Percentiles rank a stretch among this genome's conserved stretches.
Evolutionary conservation across 1,284 basidiomycete species (phyloP).

Genomic region (Irpex lacteus): DNA sequence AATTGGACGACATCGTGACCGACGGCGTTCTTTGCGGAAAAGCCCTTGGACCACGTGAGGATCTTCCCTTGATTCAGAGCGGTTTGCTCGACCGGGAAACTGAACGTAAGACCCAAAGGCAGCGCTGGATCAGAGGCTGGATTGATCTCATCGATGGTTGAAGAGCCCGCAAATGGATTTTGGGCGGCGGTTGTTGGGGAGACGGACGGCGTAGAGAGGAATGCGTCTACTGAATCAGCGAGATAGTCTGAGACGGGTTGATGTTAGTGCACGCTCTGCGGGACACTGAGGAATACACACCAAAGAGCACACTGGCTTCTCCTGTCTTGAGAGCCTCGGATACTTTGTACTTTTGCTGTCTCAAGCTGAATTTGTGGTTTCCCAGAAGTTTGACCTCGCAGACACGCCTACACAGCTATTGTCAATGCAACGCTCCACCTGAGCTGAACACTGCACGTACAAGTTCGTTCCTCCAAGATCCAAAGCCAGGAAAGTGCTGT

Average conservation of each 20-base stretch:
- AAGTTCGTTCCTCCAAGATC: conserved; percentile 96
- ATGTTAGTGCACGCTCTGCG: conserved; percentile 1
- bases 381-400: conserved; percentile 92
- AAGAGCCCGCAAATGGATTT: conserved; percentile 17
- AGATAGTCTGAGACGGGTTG: conserved; percentile 73
- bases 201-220: conserved; percentile 66
- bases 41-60: conserved; percentile 97
- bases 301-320: conserved; percentile 80
- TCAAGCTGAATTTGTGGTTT: conserved; percentile 82
- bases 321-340: conserved; percentile 89
- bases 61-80: conserved; percentile 89
- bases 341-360: conserved; percentile 93
- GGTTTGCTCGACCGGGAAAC: conserved; percentile 96
- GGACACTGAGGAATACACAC: conserved; percentile 43
- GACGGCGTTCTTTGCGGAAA: conserved; percentile 86
- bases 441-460: conserved; percentile 42
- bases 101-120: conserved; percentile 91
- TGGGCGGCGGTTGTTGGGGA: conserved; percentile 32
- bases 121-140: conserved; percentile 42
- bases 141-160: conserved; percentile 16
- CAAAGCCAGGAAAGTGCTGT: conserved; percentile 88
- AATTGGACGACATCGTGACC: conserved; percentile 92
- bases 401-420: conserved; percentile 63
- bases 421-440: neutral
- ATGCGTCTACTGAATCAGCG: conserved; percentile 92